Conservation (phyloP, 2,329 filamentous ascomycete genomes). For the Dactylonectria estremocensis region DNA sequence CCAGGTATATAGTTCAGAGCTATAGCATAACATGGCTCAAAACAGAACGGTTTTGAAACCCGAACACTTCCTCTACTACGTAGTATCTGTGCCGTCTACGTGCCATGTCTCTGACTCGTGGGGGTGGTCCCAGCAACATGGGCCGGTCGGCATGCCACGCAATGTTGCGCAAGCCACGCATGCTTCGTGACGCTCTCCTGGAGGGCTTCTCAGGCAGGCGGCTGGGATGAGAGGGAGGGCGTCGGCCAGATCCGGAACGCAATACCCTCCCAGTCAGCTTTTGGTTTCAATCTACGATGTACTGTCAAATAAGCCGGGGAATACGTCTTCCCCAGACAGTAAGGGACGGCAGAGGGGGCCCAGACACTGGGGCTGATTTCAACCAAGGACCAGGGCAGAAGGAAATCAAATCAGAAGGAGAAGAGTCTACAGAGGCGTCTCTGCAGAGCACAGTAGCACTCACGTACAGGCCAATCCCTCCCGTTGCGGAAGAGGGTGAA, state of each 20-base stretch:
- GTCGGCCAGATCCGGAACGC: conserved; percentile 7
- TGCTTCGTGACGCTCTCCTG: neutral
- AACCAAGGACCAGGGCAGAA: neutral
- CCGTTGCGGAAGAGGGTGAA: neutral
- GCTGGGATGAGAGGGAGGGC: neutral
- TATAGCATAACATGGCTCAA: conserved; percentile 17
- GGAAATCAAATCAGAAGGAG: neutral
- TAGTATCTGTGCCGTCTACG: neutral
- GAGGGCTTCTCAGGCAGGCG: neutral
- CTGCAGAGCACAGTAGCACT: neutral
- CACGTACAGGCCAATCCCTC: neutral
- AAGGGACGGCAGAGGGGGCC: neutral
- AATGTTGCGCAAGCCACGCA: conserved; percentile 13
- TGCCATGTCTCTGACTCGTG: neutral
- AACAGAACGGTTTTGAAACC: conserved; percentile 10
- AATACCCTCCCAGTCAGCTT: neutral
- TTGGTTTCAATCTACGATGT: conserved; percentile 1
- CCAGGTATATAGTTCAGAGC: conserved; percentile 22
- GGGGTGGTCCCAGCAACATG: conserved; percentile 4
- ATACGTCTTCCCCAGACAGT: conserved; percentile 3
- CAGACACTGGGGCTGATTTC: neutral
- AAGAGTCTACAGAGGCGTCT: neutral
- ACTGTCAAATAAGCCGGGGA: too few species aligned
- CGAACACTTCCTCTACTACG: neutral
- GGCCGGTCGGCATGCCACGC: conserved; percentile 17